Evolutionary conservation across 495 filamentous ascomycete genomes (phyloP), one percentile per base, ranked within the genome.

Genomic region (Xylaria telfairii): DNA sequence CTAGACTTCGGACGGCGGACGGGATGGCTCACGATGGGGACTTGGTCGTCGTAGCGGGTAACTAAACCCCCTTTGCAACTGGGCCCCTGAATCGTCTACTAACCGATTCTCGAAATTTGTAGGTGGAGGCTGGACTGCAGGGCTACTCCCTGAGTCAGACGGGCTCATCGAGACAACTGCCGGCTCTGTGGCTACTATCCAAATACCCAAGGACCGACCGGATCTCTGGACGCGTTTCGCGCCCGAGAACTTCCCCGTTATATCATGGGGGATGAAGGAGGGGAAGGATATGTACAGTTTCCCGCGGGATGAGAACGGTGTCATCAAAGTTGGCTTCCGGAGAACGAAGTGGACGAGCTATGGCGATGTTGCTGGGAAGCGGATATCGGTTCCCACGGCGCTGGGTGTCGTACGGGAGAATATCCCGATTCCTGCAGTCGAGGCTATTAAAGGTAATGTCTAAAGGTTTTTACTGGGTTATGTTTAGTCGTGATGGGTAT

Each of bases 311-410:
- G 71, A 78, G 15, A 74, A 77, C 15, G 83, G 83, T 24, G 63
- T 76, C 13, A 63, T 85, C 26, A 85, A 85, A 73, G 79, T 85
- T 59, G 83, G 83, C 26, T 84, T 81, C 51, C 77, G 83, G 1
- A 83, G 79, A 7, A 84, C 78, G 17, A 85, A 85, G 72, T 81
- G 79, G 67, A 65, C 75, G 9, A 75, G 73, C 26, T 77, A 70
- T 26, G 56, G 71, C 47, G 46, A 72, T 12, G 73, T 77, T 15
- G 60, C 47, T 10, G 71, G 69, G 30, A 63, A 46, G 17, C 71
- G 69, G 19, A 70, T 77, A 68, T 75, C 73, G 15, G 73, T 72
- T 7, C 75, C 75, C 19, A 75, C 61, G 69, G 73, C 71, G 9
- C 71, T 71, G 19, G 65, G 74, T 39, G 65, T 71, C 65, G 72